These are phyloP conservation scores for Hypsizygus ulmarius DNA, from an alignment of 1,284 basidiomycete genomes.

Conservation along the genomic window DNA sequence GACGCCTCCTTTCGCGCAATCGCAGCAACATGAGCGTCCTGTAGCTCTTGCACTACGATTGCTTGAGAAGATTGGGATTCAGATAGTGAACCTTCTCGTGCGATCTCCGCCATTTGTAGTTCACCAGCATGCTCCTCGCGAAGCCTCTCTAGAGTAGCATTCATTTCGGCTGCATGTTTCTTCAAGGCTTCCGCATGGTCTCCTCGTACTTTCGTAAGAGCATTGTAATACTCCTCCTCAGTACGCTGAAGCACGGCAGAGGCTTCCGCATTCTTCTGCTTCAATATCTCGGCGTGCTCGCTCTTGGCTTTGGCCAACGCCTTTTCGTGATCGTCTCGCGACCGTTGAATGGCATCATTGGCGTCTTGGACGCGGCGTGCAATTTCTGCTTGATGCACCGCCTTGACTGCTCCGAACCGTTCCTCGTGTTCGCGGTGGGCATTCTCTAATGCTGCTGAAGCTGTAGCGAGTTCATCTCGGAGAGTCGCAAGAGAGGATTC, in stretches of 20 bases:
- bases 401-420: slow-evolving; percentile 46
- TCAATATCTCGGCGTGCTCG: slow-evolving; percentile 55
- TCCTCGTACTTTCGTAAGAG: slow-evolving; percentile 64
- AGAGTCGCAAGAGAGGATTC: slow-evolving; percentile 33
- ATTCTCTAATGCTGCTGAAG: slow-evolving; percentile 42
- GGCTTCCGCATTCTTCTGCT: slow-evolving; percentile 58
- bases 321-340: slow-evolving; percentile 52
- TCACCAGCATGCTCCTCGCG: slow-evolving; percentile 69
- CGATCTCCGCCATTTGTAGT: slow-evolving; percentile 66
- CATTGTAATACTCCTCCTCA: slow-evolving; percentile 79
- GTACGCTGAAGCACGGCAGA: slow-evolving; percentile 57
- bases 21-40: slow-evolving; percentile 66
- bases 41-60: slow-evolving; percentile 56
- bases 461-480: slow-evolving; percentile 43
- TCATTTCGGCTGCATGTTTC: slow-evolving; percentile 57
- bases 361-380: slow-evolving; percentile 48
- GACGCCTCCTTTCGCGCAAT: slow-evolving; percentile 61
- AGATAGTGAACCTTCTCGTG: slow-evolving; percentile 69
- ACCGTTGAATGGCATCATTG: slow-evolving; percentile 41
- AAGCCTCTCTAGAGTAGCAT: slow-evolving; percentile 59
- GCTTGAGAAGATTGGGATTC: slow-evolving; percentile 70
- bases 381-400: slow-evolving; percentile 47
- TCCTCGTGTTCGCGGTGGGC: slow-evolving; percentile 52
- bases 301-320: slow-evolving; percentile 45
- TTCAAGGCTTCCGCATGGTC: slow-evolving; percentile 66